Percentiles rank a stretch among this genome's conserved stretches.
Evolutionary conservation across 352 stramenopile species (phyloP).

Genomic region (Blastocystis sp.): DNA sequence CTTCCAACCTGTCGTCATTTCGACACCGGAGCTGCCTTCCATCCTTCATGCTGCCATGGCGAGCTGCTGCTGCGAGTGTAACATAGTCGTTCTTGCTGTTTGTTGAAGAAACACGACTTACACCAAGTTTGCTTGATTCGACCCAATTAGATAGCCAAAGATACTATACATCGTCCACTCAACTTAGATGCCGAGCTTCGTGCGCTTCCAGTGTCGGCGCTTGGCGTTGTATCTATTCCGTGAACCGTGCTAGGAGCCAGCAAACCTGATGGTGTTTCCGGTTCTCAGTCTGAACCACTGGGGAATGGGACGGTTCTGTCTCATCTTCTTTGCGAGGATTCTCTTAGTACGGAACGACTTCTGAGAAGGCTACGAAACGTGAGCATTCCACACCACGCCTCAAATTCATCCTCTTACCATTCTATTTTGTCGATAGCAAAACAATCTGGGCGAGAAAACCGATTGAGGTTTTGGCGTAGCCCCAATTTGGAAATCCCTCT

Average conservation of each 20-base stretch:
- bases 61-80: neutral
- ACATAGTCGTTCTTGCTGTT: neutral
- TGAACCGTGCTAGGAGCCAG: neutral
- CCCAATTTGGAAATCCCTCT: neutral
- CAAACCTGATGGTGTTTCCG: constrained; percentile 93
- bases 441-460: constrained; percentile 1
- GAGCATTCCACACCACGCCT: constrained; percentile 98
- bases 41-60: constrained; percentile 1
- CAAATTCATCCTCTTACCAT: constrained; percentile 77
- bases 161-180: constrained; percentile 74
- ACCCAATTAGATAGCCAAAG: constrained; percentile 72
- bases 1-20: constrained; percentile 8
- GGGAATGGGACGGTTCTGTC: constrained; percentile 98
- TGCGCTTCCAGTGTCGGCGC: constrained; percentile 81
- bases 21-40: constrained; percentile 5
- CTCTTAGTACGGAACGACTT: constrained; percentile 99
- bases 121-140: neutral
- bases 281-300: constrained; percentile 98
- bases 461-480: neutral
- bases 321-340: constrained; percentile 98
- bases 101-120: neutral
- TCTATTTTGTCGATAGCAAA: constrained; percentile 18
- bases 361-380: constrained; percentile 85
- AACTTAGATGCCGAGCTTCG: neutral
- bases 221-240: constrained; percentile 95